phyloP scores from a whole-genome alignment of 1,284 basidiomycete genomes.

The Puccinia coronata region DNA sequence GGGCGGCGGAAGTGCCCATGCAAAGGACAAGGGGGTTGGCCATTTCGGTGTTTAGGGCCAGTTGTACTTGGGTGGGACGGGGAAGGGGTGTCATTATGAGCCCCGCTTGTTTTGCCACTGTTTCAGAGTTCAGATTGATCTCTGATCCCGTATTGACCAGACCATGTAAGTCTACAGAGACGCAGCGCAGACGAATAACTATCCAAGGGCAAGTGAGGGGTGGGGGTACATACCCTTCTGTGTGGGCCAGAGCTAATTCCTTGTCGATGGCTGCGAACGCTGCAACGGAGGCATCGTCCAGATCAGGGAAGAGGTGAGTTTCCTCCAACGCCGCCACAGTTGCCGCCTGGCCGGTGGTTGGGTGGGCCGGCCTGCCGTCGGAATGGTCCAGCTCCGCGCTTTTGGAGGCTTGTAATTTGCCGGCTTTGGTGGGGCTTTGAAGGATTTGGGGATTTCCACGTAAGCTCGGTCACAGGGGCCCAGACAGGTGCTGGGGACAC shows the following conservation, averaged over 20 bases:
- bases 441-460: background rate
- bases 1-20: background rate
- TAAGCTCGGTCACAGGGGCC: background rate
- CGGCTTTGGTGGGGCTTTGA: background rate
- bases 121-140: background rate
- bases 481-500: background rate
- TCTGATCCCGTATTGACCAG: conserved; percentile 6
- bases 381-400: too few relatives aligned
- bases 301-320: background rate
- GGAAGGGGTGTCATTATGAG: background rate
- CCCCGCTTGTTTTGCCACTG: background rate
- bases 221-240: background rate
- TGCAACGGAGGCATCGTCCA: background rate
- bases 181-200: too few relatives aligned
- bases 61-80: too few relatives aligned
- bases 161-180: too few relatives aligned
- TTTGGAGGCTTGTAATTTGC: background rate
- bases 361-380: background rate
- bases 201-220: background rate
- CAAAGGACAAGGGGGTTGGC: background rate
- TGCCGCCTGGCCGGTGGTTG: background rate
- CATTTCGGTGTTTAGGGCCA: background rate
- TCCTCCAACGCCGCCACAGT: background rate
- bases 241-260: background rate
- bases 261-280: background rate